These are phyloP conservation scores for Starmerella scarabaei DNA, from an alignment of 805 yeast species.

Conservation along the genomic window DNA sequence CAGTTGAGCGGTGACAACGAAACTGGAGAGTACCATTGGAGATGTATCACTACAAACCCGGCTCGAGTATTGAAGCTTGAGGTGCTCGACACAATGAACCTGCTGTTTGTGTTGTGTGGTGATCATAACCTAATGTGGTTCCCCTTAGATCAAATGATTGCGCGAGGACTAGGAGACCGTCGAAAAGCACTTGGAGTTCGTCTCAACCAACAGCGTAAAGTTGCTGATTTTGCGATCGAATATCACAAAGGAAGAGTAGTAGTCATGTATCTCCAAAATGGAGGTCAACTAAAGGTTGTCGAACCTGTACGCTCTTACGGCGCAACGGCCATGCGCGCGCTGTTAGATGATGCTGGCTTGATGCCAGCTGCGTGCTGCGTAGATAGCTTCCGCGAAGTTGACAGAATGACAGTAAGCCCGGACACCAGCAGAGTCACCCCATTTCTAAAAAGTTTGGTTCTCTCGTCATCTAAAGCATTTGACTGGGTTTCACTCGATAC, in stretches of 20 bases:
- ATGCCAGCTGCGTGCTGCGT: conserved; percentile 19
- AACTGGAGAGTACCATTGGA: conserved; percentile 37
- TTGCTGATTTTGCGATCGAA: conserved; percentile 50
- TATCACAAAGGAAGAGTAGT: conserved; percentile 49
- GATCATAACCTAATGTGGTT: conserved; percentile 49
- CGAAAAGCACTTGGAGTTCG: conserved; percentile 35
- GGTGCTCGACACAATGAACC: conserved; percentile 43
- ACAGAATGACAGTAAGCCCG: conserved; percentile 39
- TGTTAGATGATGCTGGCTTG: conserved; percentile 10
- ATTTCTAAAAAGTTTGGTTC: conserved; percentile 52
- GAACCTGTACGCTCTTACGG: conserved; percentile 35
- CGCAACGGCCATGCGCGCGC: conserved; percentile 13
- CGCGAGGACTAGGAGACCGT: conserved; percentile 18
- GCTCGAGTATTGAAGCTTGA: conserved; percentile 37
- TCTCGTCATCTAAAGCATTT: conserved; percentile 48
- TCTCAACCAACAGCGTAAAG: conserved; percentile 30
- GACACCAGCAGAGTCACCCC: conserved; percentile 51
- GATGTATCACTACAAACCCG: conserved; percentile 33
- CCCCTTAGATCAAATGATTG: conserved; percentile 46
- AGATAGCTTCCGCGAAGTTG: conserved; percentile 34
- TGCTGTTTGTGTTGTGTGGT: conserved; percentile 43
- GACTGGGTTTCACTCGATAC: conserved; percentile 51
- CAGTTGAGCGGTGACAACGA: conserved; percentile 12
- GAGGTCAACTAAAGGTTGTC: conserved; percentile 48
- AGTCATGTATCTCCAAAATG: conserved; percentile 45